Conservation (phyloP, 1,284 basidiomycete species). For the Microbotryum saponariae region DNA sequence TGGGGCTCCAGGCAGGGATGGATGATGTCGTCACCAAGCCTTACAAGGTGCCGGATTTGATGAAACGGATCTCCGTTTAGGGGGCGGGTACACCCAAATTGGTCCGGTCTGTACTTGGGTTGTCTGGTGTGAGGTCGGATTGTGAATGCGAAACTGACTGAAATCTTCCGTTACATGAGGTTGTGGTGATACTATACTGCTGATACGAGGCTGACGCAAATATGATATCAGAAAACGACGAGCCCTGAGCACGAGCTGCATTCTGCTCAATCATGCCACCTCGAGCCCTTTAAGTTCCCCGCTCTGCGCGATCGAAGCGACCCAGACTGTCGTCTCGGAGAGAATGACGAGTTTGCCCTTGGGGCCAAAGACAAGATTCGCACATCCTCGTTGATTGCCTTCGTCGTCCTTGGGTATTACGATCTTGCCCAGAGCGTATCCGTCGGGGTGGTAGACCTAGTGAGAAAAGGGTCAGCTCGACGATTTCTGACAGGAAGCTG, state of each 20-base stretch:
- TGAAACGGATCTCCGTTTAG: too few species aligned
- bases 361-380: constrained; percentile 63
- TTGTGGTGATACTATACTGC: too few species aligned
- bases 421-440: constrained; percentile 11
- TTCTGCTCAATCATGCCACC: background rate
- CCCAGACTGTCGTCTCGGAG: constrained; percentile 58
- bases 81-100: too few species aligned
- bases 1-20: constrained; percentile 18
- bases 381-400: constrained; percentile 52
- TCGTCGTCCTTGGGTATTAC: constrained; percentile 35
- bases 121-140: too few species aligned
- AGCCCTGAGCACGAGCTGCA: too few species aligned
- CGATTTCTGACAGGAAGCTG: too few species aligned
- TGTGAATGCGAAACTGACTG: too few species aligned
- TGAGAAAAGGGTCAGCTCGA: background rate
- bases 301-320: constrained; percentile 51
- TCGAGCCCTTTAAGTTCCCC: constrained; percentile 9
- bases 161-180: too few species aligned
- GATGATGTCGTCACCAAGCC: constrained; percentile 24
- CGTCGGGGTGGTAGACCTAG: constrained; percentile 4
- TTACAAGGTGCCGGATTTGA: constrained; percentile 10
- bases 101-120: too few species aligned
- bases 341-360: constrained; percentile 57
- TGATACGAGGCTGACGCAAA: too few species aligned
- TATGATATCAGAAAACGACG: too few species aligned